Percentiles rank a stretch among this genome's conserved stretches.
Evolutionary conservation across 148 eudicot species (phyloP).

Genomic region (Silene uniflora): DNA sequence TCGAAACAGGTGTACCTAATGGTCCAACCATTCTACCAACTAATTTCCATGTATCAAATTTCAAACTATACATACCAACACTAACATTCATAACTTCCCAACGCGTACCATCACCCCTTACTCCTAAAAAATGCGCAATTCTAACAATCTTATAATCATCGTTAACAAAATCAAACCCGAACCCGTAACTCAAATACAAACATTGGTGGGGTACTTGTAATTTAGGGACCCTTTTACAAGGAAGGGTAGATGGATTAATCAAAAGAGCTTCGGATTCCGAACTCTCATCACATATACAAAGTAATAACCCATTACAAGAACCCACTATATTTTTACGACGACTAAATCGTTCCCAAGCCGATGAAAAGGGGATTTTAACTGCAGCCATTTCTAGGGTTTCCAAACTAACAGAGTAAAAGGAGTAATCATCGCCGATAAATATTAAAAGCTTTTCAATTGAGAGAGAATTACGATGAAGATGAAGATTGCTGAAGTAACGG

Average conservation of each 20-base stretch:
- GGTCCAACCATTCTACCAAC: neutral
- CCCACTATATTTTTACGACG: conserved; percentile 1
- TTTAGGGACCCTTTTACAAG: conserved; percentile 8
- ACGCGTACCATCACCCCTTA: neutral
- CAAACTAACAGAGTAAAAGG: conserved; percentile 8
- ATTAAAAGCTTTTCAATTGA: neutral
- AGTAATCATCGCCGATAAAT: conserved; percentile 5
- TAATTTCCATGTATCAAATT: neutral
- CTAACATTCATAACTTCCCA: neutral
- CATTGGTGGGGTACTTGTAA: neutral
- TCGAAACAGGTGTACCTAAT: neutral
- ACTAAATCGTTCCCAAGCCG: conserved; percentile 8
- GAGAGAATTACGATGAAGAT: neutral
- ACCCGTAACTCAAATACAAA: conserved; percentile 12
- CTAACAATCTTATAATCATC: conserved; percentile 3
- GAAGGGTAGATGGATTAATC: conserved; percentile 9
- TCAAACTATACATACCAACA: conserved; percentile 9
- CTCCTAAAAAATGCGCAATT: conserved; percentile 3
- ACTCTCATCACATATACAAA: conserved; percentile 10
- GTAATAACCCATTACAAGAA: conserved; percentile 5
- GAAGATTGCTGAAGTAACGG: conserved; percentile 2
- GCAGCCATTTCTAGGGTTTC: conserved; percentile 2
- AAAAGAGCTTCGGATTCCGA: neutral
- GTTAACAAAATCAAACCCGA: neutral
- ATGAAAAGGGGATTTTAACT: neutral